Conservation (phyloP, 2,329 filamentous ascomycete species). For the Cryoendolithus antarcticus region DNA sequence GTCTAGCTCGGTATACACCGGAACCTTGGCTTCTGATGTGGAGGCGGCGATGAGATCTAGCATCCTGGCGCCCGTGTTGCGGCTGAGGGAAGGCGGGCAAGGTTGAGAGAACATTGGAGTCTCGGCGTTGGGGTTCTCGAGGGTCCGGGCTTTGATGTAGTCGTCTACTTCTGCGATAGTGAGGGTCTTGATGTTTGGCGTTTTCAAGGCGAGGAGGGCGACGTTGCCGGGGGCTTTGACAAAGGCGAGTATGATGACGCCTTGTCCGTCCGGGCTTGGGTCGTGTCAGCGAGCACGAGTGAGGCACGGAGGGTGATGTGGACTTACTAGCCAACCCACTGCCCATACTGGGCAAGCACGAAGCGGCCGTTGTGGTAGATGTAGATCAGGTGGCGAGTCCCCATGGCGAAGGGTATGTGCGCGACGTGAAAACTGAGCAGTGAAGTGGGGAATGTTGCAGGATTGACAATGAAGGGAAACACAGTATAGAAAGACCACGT, state of each 20-base stretch:
- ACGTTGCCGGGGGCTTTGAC: slow-evolving; percentile 13
- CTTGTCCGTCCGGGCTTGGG: slow-evolving; percentile 11
- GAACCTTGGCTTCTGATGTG: neutral
- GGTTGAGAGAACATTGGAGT: too few species aligned
- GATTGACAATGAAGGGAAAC: too few species aligned
- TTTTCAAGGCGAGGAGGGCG: slow-evolving; percentile 9
- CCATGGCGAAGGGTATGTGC: slow-evolving; percentile 4
- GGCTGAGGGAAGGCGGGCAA: too few species aligned
- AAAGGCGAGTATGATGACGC: slow-evolving; percentile 13
- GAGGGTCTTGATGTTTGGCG: neutral
- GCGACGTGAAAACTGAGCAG: too few species aligned
- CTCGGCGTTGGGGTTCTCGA: too few species aligned
- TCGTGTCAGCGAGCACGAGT: slow-evolving; percentile 1
- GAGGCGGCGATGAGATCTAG: too few species aligned
- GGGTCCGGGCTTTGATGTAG: too few species aligned
- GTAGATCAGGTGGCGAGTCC: slow-evolving; percentile 11
- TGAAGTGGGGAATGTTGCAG: too few species aligned
- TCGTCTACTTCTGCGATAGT: too few species aligned
- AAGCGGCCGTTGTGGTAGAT: slow-evolving; percentile 12
- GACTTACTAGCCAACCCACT: slow-evolving; percentile 13
- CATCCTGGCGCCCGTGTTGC: too few species aligned
- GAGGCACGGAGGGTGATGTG: slow-evolving; percentile 2
- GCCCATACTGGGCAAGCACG: slow-evolving; percentile 18
- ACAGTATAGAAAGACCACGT: too few species aligned
- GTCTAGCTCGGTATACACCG: slow-evolving; percentile 7